These are phyloP conservation scores for Trichocladium antarcticum DNA, from an alignment of 495 filamentous ascomycete species.

Conservation along the genomic window DNA sequence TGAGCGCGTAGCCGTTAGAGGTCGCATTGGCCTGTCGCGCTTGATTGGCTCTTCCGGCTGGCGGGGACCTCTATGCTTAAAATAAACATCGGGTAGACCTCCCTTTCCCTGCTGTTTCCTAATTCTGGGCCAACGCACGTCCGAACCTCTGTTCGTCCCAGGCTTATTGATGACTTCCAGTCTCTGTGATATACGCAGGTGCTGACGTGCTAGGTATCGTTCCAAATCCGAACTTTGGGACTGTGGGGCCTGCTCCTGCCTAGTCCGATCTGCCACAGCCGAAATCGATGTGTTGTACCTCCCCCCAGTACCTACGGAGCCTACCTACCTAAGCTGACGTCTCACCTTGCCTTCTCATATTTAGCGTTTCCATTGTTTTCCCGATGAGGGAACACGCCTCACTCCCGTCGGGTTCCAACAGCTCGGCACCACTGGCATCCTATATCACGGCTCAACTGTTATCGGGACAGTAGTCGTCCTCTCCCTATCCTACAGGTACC, in stretches of 20 bases:
- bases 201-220: constrained; percentile 13
- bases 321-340: too few relatives aligned
- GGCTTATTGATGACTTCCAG: constrained; percentile 15
- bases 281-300: neutral
- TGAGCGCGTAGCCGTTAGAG: constrained; percentile 1
- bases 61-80: neutral
- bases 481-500: too few relatives aligned
- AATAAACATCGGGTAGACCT: constrained; percentile 8
- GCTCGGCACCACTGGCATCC: too few relatives aligned
- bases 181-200: constrained; percentile 22
- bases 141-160: constrained; percentile 24
- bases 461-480: too few relatives aligned
- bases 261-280: neutral
- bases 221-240: neutral
- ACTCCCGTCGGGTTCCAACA: too few relatives aligned
- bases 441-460: too few relatives aligned
- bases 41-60: neutral
- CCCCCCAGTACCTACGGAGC: too few relatives aligned
- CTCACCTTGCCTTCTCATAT: too few relatives aligned
- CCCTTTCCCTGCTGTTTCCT: constrained; percentile 8
- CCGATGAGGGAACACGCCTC: too few relatives aligned
- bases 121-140: constrained; percentile 14
- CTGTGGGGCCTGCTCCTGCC: neutral
- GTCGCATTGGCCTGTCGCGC: neutral
- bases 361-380: too few relatives aligned